Percentiles rank a stretch among this genome's conserved stretches.
Evolutionary conservation across 1,284 basidiomycete species (phyloP).

Genomic region (Cutaneotrichosporon curvatum): DNA sequence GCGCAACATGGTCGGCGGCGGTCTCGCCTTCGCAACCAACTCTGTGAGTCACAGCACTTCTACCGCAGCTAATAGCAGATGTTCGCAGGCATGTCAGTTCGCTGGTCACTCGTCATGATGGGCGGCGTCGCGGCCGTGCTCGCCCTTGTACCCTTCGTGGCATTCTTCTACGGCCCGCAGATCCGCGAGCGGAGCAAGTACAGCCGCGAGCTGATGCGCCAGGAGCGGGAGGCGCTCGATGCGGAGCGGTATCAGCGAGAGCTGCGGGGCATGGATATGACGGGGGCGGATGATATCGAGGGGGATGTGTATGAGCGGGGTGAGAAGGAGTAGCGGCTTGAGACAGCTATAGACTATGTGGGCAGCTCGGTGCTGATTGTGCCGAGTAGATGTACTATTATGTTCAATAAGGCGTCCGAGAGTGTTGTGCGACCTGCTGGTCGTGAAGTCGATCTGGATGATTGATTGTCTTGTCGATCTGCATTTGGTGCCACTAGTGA

Average conservation of each 20-base stretch:
- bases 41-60: constrained; percentile 9
- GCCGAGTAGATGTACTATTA: no score
- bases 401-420: no score
- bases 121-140: constrained; percentile 17
- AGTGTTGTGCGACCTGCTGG: no score
- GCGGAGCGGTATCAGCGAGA: constrained; percentile 18
- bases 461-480: no score
- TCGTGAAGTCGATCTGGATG: no score
- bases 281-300: constrained; percentile 12
- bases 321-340: neutral
- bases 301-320: constrained; percentile 9
- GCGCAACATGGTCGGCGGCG: constrained; percentile 15
- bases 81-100: constrained; percentile 13
- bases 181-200: constrained; percentile 34
- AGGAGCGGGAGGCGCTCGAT: constrained; percentile 31
- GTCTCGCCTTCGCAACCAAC: constrained; percentile 17
- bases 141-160: constrained; percentile 36
- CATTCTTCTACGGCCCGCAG: constrained; percentile 33
- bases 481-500: no score
- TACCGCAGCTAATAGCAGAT: constrained; percentile 3
- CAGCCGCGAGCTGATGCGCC: constrained; percentile 33
- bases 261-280: constrained; percentile 7
- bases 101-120: constrained; percentile 15
- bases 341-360: no score
- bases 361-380: no score